phyloP scores from a whole-genome alignment of 306 rosid species.

The Vicia sativa region DNA sequence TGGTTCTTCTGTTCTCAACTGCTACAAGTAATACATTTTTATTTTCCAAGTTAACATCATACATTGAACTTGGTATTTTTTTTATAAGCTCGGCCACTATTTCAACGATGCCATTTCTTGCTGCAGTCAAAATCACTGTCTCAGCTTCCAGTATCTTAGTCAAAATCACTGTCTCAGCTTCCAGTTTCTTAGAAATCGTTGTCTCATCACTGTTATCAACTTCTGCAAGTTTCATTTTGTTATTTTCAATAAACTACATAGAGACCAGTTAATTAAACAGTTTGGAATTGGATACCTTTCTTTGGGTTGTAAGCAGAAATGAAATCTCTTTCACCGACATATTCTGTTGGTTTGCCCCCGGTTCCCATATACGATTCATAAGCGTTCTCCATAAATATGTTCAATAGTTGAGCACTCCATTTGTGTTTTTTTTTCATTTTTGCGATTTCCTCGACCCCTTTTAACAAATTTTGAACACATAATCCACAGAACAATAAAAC shows the following conservation, averaged over 20 bases:
- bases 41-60: slow-evolving; percentile 17
- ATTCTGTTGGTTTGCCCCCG: too few species aligned
- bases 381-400: slow-evolving; percentile 2
- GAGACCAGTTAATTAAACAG: too few species aligned
- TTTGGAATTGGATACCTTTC: too few species aligned
- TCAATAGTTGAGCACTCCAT: slow-evolving; percentile 50
- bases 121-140: slow-evolving; percentile 30
- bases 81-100: slow-evolving; percentile 10
- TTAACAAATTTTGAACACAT: background rate
- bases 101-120: slow-evolving; percentile 36
- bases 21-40: slow-evolving; percentile 37
- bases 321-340: too few species aligned
- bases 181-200: background rate
- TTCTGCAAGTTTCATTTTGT: background rate
- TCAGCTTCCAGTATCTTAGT: background rate
- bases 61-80: slow-evolving; percentile 10
- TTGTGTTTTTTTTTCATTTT: slow-evolving; percentile 34
- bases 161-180: slow-evolving; percentile 1
- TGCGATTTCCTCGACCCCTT: background rate
- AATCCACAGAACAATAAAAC: slow-evolving; percentile 6
- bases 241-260: too few species aligned
- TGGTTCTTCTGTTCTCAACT: slow-evolving; percentile 27
- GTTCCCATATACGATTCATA: too few species aligned
- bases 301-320: too few species aligned
- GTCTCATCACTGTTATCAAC: background rate